Base-by-base conservation (phyloP, 257 asterid species). In the Nemophila menziesii region DNA sequence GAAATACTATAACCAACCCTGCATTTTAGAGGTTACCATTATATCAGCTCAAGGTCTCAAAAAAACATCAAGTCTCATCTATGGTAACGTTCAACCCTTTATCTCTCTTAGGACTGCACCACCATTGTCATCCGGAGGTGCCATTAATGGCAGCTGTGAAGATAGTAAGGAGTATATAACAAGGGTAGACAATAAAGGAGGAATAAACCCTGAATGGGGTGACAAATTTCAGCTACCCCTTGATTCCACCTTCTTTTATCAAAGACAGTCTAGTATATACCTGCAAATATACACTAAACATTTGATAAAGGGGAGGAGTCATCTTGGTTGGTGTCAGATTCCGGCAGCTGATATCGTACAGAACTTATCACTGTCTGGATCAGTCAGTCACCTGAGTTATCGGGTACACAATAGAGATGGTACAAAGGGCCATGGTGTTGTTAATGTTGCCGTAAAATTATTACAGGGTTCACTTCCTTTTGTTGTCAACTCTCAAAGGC, bases 261-360 rank as follows among this genome's bases (percentile, higher is more conserved):
- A 51, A 20, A 45, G 52, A 22, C 57, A 54, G 24, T 48, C 61
- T 3, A 39, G 74, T 11, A 45, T 73, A 49, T 62, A 65, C 55
- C 56, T 73, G 4, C 71, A 49, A 10, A 48, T 73, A 11, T 63
- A 59, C 54, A 65, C 72, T 24, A 73, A 65, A 18, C 43, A 34
- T 54, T 33, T 69, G 18, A 17, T 73, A 1, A 12, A 38, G 62
- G 72, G 81, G 8, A 9, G 22, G 49, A 65, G 47, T 56, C 67
- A 41, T 11, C 57, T 73, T 0, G 81, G 81, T n/a, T 69, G 81
- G 81, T 73, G 81, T 46, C 49, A 33, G 37, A 63, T 73, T 53
- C 74, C 72, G 14, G 69, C 71, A 0, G 24, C 62, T 0, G 81
- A 73, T 48, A 45, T 73, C 22, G 36, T 56, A 5, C 36, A 37